Percentiles rank a stretch among this genome's conserved stretches.
Conservation (phyloP, 1,139 yeast species). For the Geotrichum siamense region DNA sequence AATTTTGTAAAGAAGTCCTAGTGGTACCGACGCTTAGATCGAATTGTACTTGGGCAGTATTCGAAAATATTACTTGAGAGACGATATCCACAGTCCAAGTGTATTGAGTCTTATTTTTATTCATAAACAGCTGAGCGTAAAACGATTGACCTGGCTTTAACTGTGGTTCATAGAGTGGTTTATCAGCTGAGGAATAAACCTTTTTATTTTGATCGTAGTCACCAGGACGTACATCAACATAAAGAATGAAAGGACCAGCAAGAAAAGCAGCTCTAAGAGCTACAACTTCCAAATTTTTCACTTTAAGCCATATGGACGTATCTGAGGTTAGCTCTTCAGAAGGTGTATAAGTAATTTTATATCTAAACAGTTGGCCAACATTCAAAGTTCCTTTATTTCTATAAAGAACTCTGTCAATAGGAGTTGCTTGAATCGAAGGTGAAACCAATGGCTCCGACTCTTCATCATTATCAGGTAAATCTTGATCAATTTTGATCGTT, state of each 20-base stretch:
- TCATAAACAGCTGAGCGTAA: constrained; percentile 44
- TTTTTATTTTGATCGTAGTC: constrained; percentile 56
- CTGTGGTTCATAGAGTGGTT: constrained; percentile 69
- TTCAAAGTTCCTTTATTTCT: constrained; percentile 40
- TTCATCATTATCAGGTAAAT: not conserved
- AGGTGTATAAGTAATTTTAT: constrained; percentile 41
- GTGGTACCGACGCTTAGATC: constrained; percentile 58
- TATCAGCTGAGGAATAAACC: constrained; percentile 58
- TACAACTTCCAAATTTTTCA: constrained; percentile 65
- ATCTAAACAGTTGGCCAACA: constrained; percentile 55
- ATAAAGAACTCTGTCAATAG: constrained; percentile 30
- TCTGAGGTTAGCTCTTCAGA: constrained; percentile 24
- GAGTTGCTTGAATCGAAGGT: not conserved
- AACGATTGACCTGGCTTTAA: constrained; percentile 63
- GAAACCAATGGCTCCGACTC: not conserved
- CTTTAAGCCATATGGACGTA: constrained; percentile 50
- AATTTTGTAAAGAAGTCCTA: constrained; percentile 36
- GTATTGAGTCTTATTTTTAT: constrained; percentile 42
- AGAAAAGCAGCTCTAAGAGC: constrained; percentile 82
- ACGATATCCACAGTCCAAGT: constrained; percentile 82
- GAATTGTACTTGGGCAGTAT: constrained; percentile 60
- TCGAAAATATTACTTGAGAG: constrained; percentile 74
- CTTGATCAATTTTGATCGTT: not conserved
- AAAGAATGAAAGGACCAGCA: constrained; percentile 84
- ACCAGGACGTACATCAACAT: constrained; percentile 67